Evolutionary conservation across 805 yeast species (phyloP).

Genomic region (Pichia nanzhaoensis): DNA sequence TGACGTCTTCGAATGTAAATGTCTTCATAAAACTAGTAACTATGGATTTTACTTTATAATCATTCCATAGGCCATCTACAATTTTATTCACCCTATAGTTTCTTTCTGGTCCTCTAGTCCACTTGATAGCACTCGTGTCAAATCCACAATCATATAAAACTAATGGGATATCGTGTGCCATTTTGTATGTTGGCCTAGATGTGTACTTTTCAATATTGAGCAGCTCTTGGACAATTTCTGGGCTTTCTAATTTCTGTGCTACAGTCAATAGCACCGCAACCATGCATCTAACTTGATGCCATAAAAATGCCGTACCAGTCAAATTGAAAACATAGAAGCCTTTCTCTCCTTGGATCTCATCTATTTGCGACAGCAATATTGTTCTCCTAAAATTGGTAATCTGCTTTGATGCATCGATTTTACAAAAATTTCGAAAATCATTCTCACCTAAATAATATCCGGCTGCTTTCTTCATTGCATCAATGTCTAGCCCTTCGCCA

Average conservation of each 20-base stretch:
- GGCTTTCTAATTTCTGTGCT: conserved; percentile 70
- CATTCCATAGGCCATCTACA: conserved; percentile 47
- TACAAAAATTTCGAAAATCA: conserved; percentile 93
- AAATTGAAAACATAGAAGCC: conserved; percentile 66
- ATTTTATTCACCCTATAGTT: conserved; percentile 36
- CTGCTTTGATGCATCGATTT: conserved; percentile 90
- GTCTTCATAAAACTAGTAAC: conserved; percentile 45
- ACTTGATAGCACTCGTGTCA: conserved; percentile 49
- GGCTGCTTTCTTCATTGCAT: conserved; percentile 65
- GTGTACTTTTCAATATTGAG: conserved; percentile 52
- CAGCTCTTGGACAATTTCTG: conserved; percentile 49
- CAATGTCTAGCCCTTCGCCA: conserved; percentile 51
- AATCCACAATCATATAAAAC: conserved; percentile 81
- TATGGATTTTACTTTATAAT: conserved; percentile 49
- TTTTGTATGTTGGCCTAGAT: conserved; percentile 69
- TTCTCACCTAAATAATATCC: conserved; percentile 58
- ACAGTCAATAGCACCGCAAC: conserved; percentile 73
- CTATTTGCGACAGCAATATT: conserved; percentile 36
- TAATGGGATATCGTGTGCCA: conserved; percentile 87
- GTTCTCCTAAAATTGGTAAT: conserved; percentile 69
- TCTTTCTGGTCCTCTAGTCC: conserved; percentile 40
- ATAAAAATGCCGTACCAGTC: conserved; percentile 82
- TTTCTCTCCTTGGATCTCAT: conserved; percentile 14
- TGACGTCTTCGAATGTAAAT: conserved; percentile 29
- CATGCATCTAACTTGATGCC: conserved; percentile 99